Percentiles rank a stretch among this genome's conserved stretches.
phyloP scores from a whole-genome alignment of 306 rosid genomes.

The Canavalia ensiformis region DNA sequence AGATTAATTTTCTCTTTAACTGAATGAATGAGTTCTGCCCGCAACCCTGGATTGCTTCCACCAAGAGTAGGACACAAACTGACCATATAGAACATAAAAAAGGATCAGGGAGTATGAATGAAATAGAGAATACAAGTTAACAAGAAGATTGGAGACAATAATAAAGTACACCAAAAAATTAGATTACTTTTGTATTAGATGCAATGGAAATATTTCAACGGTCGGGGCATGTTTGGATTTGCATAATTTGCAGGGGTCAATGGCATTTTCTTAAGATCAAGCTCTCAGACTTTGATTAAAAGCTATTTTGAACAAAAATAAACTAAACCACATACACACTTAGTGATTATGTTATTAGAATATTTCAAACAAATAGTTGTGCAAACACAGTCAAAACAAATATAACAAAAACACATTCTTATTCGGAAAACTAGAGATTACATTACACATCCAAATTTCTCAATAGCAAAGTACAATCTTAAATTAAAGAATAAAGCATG shows the following conservation, averaged over 20 bases:
- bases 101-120: constrained; percentile 31
- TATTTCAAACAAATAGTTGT: neutral
- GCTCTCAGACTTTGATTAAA: constrained; percentile 15
- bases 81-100: constrained; percentile 44
- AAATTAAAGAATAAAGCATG: neutral
- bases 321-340: constrained; percentile 4
- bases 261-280: neutral
- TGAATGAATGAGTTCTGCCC: constrained; percentile 88
- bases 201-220: constrained; percentile 29
- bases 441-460: neutral
- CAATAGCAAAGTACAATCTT: neutral
- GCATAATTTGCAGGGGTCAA: neutral
- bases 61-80: constrained; percentile 93
- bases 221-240: neutral
- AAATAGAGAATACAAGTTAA: constrained; percentile 23
- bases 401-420: neutral
- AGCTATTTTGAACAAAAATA: neutral
- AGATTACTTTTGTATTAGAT: constrained; percentile 4
- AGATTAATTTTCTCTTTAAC: constrained; percentile 80
- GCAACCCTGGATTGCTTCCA: constrained; percentile 95
- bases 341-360: neutral
- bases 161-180: constrained; percentile 31
- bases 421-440: constrained; percentile 3
- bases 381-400: neutral
- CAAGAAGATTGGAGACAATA: constrained; percentile 29